A percentile compares a stretch with the other conserved stretches of the same genome.
These are phyloP conservation scores for Setaria italica DNA, from an alignment of 202 grass and related monocot species.

Conservation along the genomic window DNA sequence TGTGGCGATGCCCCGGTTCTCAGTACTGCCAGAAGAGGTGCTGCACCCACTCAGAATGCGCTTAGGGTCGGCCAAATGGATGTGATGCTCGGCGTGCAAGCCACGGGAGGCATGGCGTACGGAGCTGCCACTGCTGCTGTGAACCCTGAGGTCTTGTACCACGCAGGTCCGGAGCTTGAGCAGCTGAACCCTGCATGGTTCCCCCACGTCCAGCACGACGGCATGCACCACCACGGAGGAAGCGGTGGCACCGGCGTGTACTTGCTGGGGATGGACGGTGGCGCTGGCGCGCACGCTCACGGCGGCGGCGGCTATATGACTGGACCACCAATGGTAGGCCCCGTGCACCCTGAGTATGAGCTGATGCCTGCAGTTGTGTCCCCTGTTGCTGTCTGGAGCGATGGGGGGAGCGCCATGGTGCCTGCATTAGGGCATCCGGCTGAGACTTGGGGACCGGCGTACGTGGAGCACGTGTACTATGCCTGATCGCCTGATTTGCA, in stretches of 20 bases:
- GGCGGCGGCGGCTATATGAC: background rate
- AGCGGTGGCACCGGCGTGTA: conserved; percentile 25
- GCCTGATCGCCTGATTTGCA: too few relatives aligned
- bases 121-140: too few relatives aligned
- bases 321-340: background rate
- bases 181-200: conserved; percentile 5
- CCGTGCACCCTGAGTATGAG: too few relatives aligned
- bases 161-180: conserved; percentile 13
- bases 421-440: too few relatives aligned
- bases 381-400: background rate
- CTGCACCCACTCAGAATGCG: too few relatives aligned
- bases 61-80: too few relatives aligned
- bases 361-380: background rate
- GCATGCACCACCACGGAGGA: background rate
- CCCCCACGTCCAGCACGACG: background rate
- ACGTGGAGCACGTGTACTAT: too few relatives aligned
- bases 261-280: background rate
- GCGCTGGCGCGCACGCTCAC: background rate
- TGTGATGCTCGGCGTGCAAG: too few relatives aligned
- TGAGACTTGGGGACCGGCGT: too few relatives aligned
- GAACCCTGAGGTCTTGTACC: background rate
- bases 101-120: too few relatives aligned
- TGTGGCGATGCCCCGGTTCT: too few relatives aligned
- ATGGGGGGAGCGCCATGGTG: background rate
- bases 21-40: too few relatives aligned